These are phyloP conservation scores for California macrophylla DNA, from an alignment of 441 rosid species.

Conservation along the genomic window DNA sequence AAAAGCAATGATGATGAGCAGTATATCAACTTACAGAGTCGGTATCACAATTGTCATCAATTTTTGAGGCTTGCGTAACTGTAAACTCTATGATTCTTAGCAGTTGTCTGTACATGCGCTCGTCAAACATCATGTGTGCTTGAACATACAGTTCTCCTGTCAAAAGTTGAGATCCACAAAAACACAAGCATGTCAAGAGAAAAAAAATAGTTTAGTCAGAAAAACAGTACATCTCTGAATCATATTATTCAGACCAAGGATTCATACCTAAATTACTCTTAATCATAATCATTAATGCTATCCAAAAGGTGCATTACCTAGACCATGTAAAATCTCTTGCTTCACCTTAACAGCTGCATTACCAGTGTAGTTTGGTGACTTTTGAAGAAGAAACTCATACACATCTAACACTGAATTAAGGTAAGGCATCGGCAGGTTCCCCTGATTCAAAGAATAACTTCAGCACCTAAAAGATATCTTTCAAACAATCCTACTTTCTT, in stretches of 20 bases:
- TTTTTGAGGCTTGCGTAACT: slow-evolving; percentile 45
- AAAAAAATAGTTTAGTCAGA: not conserved
- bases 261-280: not conserved
- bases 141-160: slow-evolving; percentile 86
- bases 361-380: slow-evolving; percentile 48
- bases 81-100: slow-evolving; percentile 64
- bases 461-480: slow-evolving; percentile 9
- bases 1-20: slow-evolving; percentile 8
- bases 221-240: not conserved
- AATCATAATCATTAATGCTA: not conserved
- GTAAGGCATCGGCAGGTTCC: slow-evolving; percentile 72
- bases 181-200: slow-evolving; percentile 17
- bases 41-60: slow-evolving; percentile 53
- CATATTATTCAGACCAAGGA: not conserved
- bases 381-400: slow-evolving; percentile 70
- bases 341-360: slow-evolving; percentile 67
- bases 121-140: slow-evolving; percentile 79
- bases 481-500: not conserved
- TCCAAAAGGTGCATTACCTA: slow-evolving; percentile 45
- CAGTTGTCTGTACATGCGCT: slow-evolving; percentile 63
- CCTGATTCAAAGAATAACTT: slow-evolving; percentile 37
- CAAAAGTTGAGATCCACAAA: slow-evolving; percentile 21
- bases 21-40: slow-evolving; percentile 58
- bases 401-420: slow-evolving; percentile 71
- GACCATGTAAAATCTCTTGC: slow-evolving; percentile 86